Evolutionary conservation across 192 early-diverging fungal species (phyloP).

Genomic region (Backusella australiensis): DNA sequence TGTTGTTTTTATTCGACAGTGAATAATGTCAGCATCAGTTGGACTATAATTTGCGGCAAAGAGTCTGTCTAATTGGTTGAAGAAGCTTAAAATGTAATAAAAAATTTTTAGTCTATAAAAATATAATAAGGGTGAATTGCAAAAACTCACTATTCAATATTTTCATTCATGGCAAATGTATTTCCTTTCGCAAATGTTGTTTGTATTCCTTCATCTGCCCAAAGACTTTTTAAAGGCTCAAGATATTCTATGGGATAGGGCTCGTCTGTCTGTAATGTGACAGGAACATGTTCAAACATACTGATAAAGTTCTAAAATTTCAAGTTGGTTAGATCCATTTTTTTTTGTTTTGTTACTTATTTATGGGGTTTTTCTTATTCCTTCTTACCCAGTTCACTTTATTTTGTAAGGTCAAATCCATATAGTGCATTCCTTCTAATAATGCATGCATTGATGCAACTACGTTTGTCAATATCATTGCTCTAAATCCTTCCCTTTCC

Average conservation of each 20-base stretch:
- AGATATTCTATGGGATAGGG: constrained; percentile 43
- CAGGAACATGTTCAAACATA: constrained; percentile 37
- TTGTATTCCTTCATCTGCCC: constrained; percentile 49
- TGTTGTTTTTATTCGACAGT: constrained; percentile 55
- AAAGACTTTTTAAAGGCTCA: constrained; percentile 44
- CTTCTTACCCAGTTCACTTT: constrained; percentile 22
- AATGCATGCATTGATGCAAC: constrained; percentile 49
- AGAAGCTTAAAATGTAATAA: constrained; percentile 37
- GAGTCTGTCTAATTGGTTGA: constrained; percentile 47
- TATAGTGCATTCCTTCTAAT: constrained; percentile 36
- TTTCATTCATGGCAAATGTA: constrained; percentile 55
- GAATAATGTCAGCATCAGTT: constrained; percentile 53
- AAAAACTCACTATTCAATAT: constrained; percentile 49
- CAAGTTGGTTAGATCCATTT: background rate
- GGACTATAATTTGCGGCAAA: constrained; percentile 42
- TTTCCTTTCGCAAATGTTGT: constrained; percentile 40
- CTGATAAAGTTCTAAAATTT: constrained; percentile 16
- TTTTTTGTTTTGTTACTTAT: background rate
- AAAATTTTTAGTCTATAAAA: background rate
- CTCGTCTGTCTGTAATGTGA: constrained; percentile 27
- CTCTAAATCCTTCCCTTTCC: constrained; percentile 41
- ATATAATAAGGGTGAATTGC: background rate
- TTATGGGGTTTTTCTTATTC: background rate
- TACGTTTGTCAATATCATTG: constrained; percentile 47
- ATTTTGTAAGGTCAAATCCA: constrained; percentile 27